Evolutionary conservation across 768 basidiomycete genomes (phyloP).

Genomic region (Auricularia sp.): DNA sequence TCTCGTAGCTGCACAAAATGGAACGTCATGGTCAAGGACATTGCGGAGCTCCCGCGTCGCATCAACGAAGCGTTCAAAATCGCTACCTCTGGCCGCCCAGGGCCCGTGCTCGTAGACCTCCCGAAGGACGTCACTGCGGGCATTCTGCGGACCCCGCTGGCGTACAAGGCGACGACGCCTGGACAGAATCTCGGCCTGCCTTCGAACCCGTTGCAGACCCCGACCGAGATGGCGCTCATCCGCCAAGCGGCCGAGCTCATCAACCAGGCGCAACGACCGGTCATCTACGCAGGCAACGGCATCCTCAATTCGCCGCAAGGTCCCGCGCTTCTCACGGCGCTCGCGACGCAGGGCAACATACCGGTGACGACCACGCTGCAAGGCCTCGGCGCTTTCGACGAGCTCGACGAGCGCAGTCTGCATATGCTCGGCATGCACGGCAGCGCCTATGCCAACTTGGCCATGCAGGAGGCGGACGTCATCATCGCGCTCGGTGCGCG

Average conservation of each 20-base stretch:
- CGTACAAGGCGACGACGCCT: slow-evolving; percentile 78
- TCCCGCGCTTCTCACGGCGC: slow-evolving; percentile 67
- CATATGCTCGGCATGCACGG: slow-evolving; percentile 99
- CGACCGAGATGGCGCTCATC: slow-evolving; percentile 58
- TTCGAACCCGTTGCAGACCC: slow-evolving; percentile 55
- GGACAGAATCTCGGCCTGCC: slow-evolving; percentile 66
- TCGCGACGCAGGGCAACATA: slow-evolving; percentile 80
- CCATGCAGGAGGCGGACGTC: slow-evolving; percentile 95
- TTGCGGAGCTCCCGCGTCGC: slow-evolving; percentile 83
- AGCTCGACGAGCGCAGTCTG: slow-evolving; percentile 71
- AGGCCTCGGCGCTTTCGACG: slow-evolving; percentile 92
- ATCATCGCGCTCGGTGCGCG: slow-evolving; percentile 94
- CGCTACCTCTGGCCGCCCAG: slow-evolving; percentile 91
- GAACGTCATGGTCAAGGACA: slow-evolving; percentile 99
- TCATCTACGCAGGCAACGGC: slow-evolving; percentile 91
- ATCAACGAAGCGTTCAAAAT: slow-evolving; percentile 99
- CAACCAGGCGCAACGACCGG: slow-evolving; percentile 79
- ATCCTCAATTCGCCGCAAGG: slow-evolving; percentile 74
- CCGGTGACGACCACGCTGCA: slow-evolving; percentile 96
- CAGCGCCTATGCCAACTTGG: slow-evolving; percentile 90
- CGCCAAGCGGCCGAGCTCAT: slow-evolving; percentile 81
- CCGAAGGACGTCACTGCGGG: slow-evolving; percentile 98
- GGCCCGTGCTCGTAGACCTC: slow-evolving; percentile 94
- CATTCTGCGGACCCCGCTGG: slow-evolving; percentile 74
- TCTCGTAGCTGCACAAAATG: slow-evolving; percentile 97